A percentile compares a stretch with the other conserved stretches of the same genome.
phyloP scores from a whole-genome alignment of 1,284 basidiomycete genomes.

The Pseudozyma thailandica region DNA sequence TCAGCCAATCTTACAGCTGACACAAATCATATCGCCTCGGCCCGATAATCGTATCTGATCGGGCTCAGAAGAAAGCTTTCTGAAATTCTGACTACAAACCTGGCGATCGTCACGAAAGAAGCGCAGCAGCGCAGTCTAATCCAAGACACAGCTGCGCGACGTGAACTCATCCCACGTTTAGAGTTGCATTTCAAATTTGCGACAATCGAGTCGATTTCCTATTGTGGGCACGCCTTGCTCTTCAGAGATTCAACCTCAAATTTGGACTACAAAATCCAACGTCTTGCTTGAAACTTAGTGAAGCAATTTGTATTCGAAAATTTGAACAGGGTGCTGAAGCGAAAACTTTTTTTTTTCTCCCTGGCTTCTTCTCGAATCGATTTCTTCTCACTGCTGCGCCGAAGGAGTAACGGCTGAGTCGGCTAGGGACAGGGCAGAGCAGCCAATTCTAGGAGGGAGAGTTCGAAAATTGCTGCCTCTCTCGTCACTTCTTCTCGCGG shows the following conservation, averaged over 20 bases:
- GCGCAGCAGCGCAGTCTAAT: not conserved
- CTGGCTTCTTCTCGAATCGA: too few species aligned
- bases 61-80: too few species aligned
- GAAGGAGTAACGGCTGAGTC: conserved; percentile 16
- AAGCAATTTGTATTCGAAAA: not conserved
- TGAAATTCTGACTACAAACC: not conserved
- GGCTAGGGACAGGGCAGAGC: not conserved
- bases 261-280: too few species aligned
- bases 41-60: too few species aligned
- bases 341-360: conserved; percentile 36
- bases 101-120: conserved; percentile 12
- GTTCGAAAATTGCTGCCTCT: not conserved
- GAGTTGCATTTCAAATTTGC: not conserved
- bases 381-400: not conserved
- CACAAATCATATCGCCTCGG: too few species aligned
- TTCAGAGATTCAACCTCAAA: too few species aligned
- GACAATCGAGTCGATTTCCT: not conserved
- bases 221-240: not conserved
- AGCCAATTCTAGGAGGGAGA: not conserved
- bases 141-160: conserved; percentile 8
- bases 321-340: conserved; percentile 1
- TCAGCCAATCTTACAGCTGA: too few species aligned
- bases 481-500: conserved; percentile 10
- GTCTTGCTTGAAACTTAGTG: too few species aligned
- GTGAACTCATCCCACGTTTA: conserved; percentile 19